Percentiles rank a stretch among this genome's conserved stretches.
phyloP scores from a whole-genome alignment of 1,284 basidiomycete species.

The Cerrena zonata region DNA sequence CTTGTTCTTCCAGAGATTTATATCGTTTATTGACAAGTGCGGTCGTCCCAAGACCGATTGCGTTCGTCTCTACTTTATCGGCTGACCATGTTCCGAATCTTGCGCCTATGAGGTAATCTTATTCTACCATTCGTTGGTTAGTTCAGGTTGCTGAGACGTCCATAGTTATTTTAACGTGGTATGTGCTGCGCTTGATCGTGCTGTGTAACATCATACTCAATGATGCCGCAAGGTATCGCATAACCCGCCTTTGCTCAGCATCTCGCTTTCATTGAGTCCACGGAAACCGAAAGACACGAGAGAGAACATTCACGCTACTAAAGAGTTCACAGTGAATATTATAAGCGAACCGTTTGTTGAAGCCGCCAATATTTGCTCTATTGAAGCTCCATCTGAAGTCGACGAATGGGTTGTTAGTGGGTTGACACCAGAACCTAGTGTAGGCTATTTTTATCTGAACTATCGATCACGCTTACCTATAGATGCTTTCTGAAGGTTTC shows the following conservation, averaged over 20 bases:
- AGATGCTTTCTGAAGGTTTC: slow-evolving; percentile 13
- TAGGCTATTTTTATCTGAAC: too few species aligned
- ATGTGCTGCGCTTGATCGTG: slow-evolving; percentile 2
- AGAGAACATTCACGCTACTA: slow-evolving; percentile 60
- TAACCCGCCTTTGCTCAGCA: slow-evolving; percentile 13
- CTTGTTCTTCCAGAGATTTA: slow-evolving; percentile 43
- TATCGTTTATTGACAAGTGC: slow-evolving; percentile 62
- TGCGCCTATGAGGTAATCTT: slow-evolving; percentile 38
- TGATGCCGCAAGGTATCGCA: slow-evolving; percentile 9
- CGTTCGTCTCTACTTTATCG: slow-evolving; percentile 66
- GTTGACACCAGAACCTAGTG: slow-evolving; percentile 56
- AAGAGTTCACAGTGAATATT: slow-evolving; percentile 72
- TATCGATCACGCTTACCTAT: neutral
- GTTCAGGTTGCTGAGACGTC: neutral
- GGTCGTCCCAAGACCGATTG: slow-evolving; percentile 66
- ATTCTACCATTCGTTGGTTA: neutral
- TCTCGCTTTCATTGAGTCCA: slow-evolving; percentile 12
- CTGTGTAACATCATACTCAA: neutral
- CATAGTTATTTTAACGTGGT: slow-evolving; percentile 55
- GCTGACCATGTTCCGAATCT: slow-evolving; percentile 53
- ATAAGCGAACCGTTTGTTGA: slow-evolving; percentile 73
- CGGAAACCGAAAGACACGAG: slow-evolving; percentile 52
- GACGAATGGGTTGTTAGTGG: slow-evolving; percentile 75
- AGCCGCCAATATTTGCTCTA: slow-evolving; percentile 63
- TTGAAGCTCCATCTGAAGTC: slow-evolving; percentile 59